phyloP scores from a whole-genome alignment of 495 filamentous ascomycete genomes.

The Amphirosellinia nigrospora region DNA sequence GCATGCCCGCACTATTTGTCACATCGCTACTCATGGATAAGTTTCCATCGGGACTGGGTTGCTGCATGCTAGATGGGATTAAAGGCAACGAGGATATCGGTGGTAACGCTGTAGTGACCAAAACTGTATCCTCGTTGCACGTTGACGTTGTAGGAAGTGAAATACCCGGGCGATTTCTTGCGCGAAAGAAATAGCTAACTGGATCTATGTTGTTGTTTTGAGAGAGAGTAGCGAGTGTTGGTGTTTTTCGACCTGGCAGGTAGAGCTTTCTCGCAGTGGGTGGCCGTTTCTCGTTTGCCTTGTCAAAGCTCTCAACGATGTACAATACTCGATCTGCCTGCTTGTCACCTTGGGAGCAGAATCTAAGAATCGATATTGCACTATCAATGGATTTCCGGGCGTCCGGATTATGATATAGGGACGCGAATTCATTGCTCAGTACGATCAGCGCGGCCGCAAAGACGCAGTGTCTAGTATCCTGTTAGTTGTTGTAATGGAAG shows the following conservation, averaged over 20 bases:
- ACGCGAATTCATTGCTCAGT: conserved; percentile 72
- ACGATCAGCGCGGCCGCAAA: conserved; percentile 75
- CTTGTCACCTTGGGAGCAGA: conserved; percentile 67
- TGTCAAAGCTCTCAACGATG: conserved; percentile 66
- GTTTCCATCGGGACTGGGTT: conserved; percentile 52
- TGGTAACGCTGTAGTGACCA: conserved; percentile 21
- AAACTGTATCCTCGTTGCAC: conserved; percentile 29
- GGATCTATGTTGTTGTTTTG: conserved; percentile 36
- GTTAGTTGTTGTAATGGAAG: conserved; percentile 7
- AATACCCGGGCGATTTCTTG: conserved; percentile 32
- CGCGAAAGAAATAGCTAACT: conserved; percentile 45
- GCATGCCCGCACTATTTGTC: conserved; percentile 31
- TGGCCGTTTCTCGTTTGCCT: conserved; percentile 39
- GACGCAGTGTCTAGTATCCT: conserved; percentile 63
- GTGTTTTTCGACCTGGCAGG: conserved; percentile 36
- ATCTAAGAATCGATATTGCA: conserved; percentile 63
- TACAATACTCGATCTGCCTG: conserved; percentile 69
- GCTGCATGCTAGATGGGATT: conserved; percentile 43
- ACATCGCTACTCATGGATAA: conserved; percentile 55
- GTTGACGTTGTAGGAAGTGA: conserved; percentile 28
- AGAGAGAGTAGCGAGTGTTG: conserved; percentile 31
- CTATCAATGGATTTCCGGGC: conserved; percentile 63
- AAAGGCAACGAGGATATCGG: conserved; percentile 31
- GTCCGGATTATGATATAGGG: conserved; percentile 62
- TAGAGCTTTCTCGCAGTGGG: conserved; percentile 27